A percentile compares a stretch with the other conserved stretches of the same genome.
Evolutionary conservation across 441 rosid species (phyloP).

Genomic region (Syzygium malaccense): DNA sequence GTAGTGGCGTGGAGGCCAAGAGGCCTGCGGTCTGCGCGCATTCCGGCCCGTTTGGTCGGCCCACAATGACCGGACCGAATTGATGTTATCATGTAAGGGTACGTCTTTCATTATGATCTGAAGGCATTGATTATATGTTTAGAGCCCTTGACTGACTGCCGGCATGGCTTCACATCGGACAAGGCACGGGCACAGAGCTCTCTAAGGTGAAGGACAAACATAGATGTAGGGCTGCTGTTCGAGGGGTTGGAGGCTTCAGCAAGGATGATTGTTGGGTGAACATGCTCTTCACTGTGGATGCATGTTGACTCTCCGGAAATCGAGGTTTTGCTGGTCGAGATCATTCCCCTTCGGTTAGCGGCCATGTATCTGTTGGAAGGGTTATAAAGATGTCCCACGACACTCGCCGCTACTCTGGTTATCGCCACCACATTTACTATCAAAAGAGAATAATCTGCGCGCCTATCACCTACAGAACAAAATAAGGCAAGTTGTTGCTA

Average conservation of each 20-base stretch:
- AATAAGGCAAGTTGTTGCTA: not conserved
- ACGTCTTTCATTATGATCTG: not conserved
- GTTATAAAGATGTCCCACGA: slow-evolving; percentile 19
- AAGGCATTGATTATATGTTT: not conserved
- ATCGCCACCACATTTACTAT: slow-evolving; percentile 5
- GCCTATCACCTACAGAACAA: not conserved
- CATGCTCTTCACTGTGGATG: not conserved
- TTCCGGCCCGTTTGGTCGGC: not conserved
- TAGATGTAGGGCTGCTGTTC: not conserved
- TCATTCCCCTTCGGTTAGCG: slow-evolving; percentile 18
- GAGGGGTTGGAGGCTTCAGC: slow-evolving; percentile 1
- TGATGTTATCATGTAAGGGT: not conserved
- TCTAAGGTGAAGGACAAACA: slow-evolving; percentile 9
- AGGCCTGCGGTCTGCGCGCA: not conserved
- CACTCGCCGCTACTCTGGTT: slow-evolving; percentile 13
- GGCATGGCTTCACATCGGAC: not conserved
- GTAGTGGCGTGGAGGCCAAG: not conserved
- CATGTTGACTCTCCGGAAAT: slow-evolving; percentile 1
- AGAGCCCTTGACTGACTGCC: not conserved
- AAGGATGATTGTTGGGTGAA: not conserved
- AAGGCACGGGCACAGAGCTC: slow-evolving; percentile 4
- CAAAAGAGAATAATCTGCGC: slow-evolving; percentile 12
- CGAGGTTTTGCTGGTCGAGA: slow-evolving; percentile 7
- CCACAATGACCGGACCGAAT: not conserved
- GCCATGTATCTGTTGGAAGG: slow-evolving; percentile 28